Base-by-base conservation (phyloP, 2,329 filamentous ascomycete genomes). In the Cadophora luteo-olivacea region DNA sequence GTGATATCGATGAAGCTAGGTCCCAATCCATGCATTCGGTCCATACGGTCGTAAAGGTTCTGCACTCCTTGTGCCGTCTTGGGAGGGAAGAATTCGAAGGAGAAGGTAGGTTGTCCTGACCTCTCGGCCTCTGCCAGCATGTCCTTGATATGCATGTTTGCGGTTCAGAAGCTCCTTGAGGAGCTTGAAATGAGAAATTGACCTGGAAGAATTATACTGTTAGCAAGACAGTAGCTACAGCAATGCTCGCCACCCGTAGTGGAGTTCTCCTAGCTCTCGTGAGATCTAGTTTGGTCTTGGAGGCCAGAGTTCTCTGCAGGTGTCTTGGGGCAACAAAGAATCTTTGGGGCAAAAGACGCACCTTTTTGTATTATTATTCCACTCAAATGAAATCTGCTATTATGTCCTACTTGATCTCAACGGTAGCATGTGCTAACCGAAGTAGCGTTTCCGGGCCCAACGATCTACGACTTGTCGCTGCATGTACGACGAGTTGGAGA, bases 11-110 rank as follows among this genome's bases (percentile, higher is more conserved):
- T 94, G 84, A 99, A 99, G 77, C 94, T 91, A 72, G 95, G 96
- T 1, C 94, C 96, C 72, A 97, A 88, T 77, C 91, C 89, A 81
- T 97, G 94, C 96, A 99, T 99, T 82, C 94, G 94, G 82, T 99
- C 96, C 92, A 99, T 98, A 75, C 96, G 93, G 76, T 99, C 96
- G 85, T 99, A 99, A 68, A 99, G 90, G 81, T 99, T 99, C 83
- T 99, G 96, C 14, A 99, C 95, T 86, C 96, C 96, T 83, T 96
- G 93, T 12, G 93, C 92, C 8, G 96, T 99, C 84, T 99, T 99
- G 49, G 96, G 96, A 63, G 96, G 96, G 82, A 99, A 99, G 86
- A 97, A 99, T 81, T 99, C 96, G 84, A 99, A 99, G 69, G 96
- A 99, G 85, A 97, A 97, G 78, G 94, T 96, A 68, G 94, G 91